Percentiles rank a stretch among this genome's conserved stretches.
phyloP scores from a whole-genome alignment of 352 stramenopile genomes.

The Phytophthora citrophthora region DNA sequence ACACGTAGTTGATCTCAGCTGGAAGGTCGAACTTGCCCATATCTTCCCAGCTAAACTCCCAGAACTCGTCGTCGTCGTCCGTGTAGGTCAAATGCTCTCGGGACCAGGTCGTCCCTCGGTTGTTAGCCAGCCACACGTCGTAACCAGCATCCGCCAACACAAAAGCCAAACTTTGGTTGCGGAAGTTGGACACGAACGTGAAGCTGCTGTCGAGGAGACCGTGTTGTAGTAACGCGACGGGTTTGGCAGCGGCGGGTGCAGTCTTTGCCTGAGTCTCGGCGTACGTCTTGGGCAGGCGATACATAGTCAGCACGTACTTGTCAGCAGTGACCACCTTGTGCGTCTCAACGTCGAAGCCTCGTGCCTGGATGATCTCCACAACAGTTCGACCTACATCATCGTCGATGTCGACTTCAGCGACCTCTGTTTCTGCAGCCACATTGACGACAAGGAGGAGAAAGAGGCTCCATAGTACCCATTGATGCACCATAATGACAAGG shows the following conservation, averaged over 20 bases:
- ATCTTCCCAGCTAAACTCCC: constrained; percentile 63
- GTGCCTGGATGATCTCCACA: constrained; percentile 36
- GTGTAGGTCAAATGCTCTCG: constrained; percentile 50
- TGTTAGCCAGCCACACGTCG: constrained; percentile 65
- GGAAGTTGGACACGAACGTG: constrained; percentile 57
- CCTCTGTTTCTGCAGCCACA: constrained; percentile 12
- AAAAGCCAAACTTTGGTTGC: constrained; percentile 59
- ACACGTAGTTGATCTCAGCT: constrained; percentile 51
- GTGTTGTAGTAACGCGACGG: constrained; percentile 55
- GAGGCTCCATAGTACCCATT: neutral
- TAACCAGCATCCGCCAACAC: constrained; percentile 57
- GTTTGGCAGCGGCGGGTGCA: constrained; percentile 35
- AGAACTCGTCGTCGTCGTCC: constrained; percentile 45
- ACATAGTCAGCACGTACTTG: constrained; percentile 64
- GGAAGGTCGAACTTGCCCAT: constrained; percentile 61
- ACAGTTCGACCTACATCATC: constrained; percentile 31
- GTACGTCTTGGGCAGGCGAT: constrained; percentile 52
- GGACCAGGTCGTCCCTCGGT: constrained; percentile 66
- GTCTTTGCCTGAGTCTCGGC: constrained; percentile 35
- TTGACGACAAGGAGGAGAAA: constrained; percentile 1
- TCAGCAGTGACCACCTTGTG: constrained; percentile 55
- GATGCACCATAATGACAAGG: neutral
- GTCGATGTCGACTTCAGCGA: constrained; percentile 28
- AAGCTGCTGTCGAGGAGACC: constrained; percentile 59
- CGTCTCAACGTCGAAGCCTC: constrained; percentile 52